These are phyloP conservation scores for Mycosarcoma maydis DNA, from an alignment of 1,284 basidiomycete genomes.

Conservation along the genomic window DNA sequence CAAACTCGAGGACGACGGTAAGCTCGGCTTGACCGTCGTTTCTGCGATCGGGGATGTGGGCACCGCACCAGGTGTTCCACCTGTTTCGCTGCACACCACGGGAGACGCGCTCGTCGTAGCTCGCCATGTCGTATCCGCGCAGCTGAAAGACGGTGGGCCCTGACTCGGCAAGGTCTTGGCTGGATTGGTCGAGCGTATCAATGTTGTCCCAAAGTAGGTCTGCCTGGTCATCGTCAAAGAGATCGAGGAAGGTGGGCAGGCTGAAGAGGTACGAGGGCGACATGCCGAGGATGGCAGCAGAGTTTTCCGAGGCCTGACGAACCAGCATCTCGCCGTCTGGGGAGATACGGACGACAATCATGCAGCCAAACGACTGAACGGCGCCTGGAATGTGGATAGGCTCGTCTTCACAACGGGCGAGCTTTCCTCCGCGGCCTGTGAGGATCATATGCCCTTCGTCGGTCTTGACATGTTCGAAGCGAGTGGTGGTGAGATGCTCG, in stretches of 20 bases:
- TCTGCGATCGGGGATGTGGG: conserved; percentile 70
- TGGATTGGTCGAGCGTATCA: conserved; percentile 73
- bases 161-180: conserved; percentile 68
- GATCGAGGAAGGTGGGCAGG: conserved; percentile 79
- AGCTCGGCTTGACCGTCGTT: conserved; percentile 35
- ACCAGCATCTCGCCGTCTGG: conserved; percentile 75
- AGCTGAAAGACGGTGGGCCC: conserved; percentile 74
- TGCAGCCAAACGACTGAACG: conserved; percentile 84
- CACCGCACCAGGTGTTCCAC: conserved; percentile 87
- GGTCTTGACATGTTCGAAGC: conserved; percentile 77
- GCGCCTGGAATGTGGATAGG: conserved; percentile 86
- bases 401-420: conserved; percentile 83
- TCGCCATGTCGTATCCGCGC: conserved; percentile 72
- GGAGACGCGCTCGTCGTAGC: conserved; percentile 68
- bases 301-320: conserved; percentile 84
- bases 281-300: conserved; percentile 76
- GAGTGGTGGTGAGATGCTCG: conserved; percentile 53
- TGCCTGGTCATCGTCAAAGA: conserved; percentile 77
- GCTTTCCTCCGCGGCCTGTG: conserved; percentile 75
- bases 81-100: conserved; percentile 67
- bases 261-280: conserved; percentile 81
- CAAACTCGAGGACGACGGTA: conserved; percentile 76
- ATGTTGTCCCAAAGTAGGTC: conserved; percentile 81
- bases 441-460: conserved; percentile 79
- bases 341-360: conserved; percentile 79